Conservation (phyloP, 306 rosid genomes). For the Cucumis melo region DNA sequence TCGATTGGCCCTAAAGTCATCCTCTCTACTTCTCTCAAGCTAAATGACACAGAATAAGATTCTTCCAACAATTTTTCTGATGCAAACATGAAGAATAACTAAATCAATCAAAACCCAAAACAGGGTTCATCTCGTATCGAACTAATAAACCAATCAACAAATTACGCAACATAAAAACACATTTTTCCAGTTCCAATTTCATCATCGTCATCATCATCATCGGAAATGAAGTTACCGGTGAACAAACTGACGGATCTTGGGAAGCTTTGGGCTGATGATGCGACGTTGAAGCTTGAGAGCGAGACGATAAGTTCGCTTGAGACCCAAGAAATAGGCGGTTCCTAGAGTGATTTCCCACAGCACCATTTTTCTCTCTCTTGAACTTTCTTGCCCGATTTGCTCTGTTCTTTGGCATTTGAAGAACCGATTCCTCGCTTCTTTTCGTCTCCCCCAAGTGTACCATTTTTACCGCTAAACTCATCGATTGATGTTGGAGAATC, state of each 20-base stretch:
- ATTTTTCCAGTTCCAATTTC: neutral
- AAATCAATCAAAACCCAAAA: neutral
- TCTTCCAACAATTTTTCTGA: neutral
- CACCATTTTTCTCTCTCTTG: slow-evolving; percentile 39
- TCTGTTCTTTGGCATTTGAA: neutral
- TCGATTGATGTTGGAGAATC: neutral
- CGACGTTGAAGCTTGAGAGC: slow-evolving; percentile 71
- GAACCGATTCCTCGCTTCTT: neutral
- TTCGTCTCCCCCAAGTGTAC: neutral
- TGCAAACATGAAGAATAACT: neutral
- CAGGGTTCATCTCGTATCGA: neutral
- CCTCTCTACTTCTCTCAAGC: neutral
- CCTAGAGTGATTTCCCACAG: slow-evolving; percentile 90
- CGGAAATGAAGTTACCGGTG: slow-evolving; percentile 28
- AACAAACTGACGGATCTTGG: slow-evolving; percentile 54
- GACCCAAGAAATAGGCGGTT: slow-evolving; percentile 86
- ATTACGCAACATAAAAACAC: neutral
- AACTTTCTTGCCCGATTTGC: neutral
- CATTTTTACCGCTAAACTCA: neutral
- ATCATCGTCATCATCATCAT: neutral
- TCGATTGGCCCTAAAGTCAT: neutral
- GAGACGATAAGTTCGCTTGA: slow-evolving; percentile 61
- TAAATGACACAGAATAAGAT: neutral
- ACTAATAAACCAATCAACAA: neutral
- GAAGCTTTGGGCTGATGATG: slow-evolving; percentile 41